These are phyloP conservation scores for Tetrahymena malaccensis DNA, from an alignment of 73 alveolate species.

Conservation along the genomic window DNA sequence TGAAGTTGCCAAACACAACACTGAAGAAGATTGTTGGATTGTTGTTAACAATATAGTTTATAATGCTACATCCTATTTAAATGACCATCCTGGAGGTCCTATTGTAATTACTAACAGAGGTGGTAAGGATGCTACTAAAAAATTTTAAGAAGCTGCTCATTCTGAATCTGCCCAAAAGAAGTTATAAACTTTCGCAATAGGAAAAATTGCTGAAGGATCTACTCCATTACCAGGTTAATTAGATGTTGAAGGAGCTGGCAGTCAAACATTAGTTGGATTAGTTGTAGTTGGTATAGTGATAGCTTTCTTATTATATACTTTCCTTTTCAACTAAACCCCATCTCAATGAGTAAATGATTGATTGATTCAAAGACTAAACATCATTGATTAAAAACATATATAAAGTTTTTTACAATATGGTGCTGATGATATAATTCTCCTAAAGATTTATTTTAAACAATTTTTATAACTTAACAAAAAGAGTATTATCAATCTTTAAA, in stretches of 20 bases:
- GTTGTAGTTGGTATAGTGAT: neutral
- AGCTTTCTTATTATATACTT: neutral
- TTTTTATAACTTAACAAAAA: neutral
- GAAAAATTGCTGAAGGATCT: neutral
- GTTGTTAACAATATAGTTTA: slow-evolving; percentile 11
- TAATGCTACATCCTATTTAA: slow-evolving; percentile 5
- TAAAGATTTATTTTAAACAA: neutral
- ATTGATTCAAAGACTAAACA: neutral
- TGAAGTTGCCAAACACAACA: neutral
- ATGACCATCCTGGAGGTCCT: slow-evolving; percentile 37
- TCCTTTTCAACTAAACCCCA: neutral
- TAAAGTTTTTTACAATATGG: neutral
- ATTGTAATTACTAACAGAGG: slow-evolving; percentile 7
- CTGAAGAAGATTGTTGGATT: slow-evolving; percentile 20
- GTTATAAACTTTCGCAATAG: neutral
- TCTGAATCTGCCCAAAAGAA: neutral
- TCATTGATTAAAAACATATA: too few relatives aligned
- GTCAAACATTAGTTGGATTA: neutral
- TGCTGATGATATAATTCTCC: neutral
- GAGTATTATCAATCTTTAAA: neutral
- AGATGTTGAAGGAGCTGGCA: neutral
- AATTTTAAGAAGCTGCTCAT: slow-evolving; percentile 18
- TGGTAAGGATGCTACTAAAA: slow-evolving; percentile 33
- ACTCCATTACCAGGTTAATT: neutral
- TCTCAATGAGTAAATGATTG: neutral